Base-by-base conservation (phyloP, 352 stramenopile species). In the Phytopythium chamaehyphon region DNA sequence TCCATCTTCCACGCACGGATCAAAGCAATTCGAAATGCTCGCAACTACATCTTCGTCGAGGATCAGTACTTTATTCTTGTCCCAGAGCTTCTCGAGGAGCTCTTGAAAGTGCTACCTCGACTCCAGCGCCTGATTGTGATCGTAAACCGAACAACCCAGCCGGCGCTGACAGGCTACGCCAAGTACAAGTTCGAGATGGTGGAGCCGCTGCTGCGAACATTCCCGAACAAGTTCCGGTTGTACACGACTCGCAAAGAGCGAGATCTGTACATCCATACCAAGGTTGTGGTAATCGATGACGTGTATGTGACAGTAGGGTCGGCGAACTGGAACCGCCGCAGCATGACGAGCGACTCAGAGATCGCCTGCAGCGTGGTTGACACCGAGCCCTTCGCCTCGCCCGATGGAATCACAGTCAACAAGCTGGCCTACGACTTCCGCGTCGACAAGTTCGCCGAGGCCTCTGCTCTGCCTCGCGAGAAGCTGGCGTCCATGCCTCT, bases 271-370 rank as follows among this genome's bases (percentile, higher is more conserved):
- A 73, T 93, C 38, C 86, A 96, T 61, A 76, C 66, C 38, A 93
- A 93, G 40, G 46, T 91, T 21, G 49, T 95, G 40, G 61, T 93
- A 43, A 52, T 90, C 22, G 90, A 97, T 60, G 90, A 97, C 52
- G 76, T 88, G 43, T 85, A 88, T 40, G 63, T 83, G 37, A 85
- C 90, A 0, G 77, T 97, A 46, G 87, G 90, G 11, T 96, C 83
- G 35, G 75, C 85, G 47, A 97, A 97, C 68, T 97, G 95, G 64
- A 97, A 97, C 58, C 83, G 95, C 46, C 83, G 91, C 31, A 95
- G 80, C 47, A 84, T 90, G 59, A 86, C 75, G 37, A 80, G 62
- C 33, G 77, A 88, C 61, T 71, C 71, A 40, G 76, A 89, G 55
- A 80, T 89, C 35, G 73, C 60, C n/a, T 59, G 74, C 24, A 73